Evolutionary conservation across 192 early-diverging fungal species (phyloP).

Genomic region (Piromyces sp.): DNA sequence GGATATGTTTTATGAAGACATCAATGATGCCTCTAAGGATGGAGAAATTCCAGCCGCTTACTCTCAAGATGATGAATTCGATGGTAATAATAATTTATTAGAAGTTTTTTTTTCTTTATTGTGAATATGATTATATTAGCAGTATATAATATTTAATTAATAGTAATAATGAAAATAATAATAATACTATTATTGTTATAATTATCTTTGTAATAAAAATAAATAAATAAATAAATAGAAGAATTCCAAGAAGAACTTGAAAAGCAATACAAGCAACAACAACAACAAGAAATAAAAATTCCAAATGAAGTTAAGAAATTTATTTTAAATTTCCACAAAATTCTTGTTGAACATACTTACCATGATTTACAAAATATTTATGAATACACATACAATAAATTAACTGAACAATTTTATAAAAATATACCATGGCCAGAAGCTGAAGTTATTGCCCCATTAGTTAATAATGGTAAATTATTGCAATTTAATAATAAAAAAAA

Average conservation of each 20-base stretch:
- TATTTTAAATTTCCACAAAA: slow-evolving; percentile 59
- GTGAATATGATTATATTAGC: too few relatives aligned
- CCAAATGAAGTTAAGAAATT: slow-evolving; percentile 76
- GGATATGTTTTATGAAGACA: background rate
- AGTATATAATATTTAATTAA: too few relatives aligned
- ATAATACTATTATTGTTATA: too few relatives aligned
- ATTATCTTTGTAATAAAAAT: too few relatives aligned
- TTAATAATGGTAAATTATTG: slow-evolving; percentile 56
- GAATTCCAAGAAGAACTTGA: background rate
- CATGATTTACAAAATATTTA: slow-evolving; percentile 77
- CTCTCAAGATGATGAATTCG: background rate
- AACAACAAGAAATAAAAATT: slow-evolving; percentile 30
- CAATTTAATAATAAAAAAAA: too few relatives aligned
- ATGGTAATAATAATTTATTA: background rate
- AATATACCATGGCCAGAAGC: slow-evolving; percentile 81
- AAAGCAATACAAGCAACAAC: background rate
- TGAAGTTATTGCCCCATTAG: slow-evolving; percentile 57
- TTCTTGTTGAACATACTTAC: slow-evolving; percentile 59
- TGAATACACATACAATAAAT: slow-evolving; percentile 73
- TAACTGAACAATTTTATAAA: slow-evolving; percentile 79
- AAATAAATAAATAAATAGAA: background rate
- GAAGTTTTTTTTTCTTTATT: too few relatives aligned
- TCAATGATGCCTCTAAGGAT: background rate
- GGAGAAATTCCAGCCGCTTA: background rate
- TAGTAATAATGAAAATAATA: too few relatives aligned